Percentiles rank a stretch among this genome's conserved stretches.
Evolutionary conservation across 371 early-diverging fungal species (phyloP).

Genomic region (Actinomortierella wolfii): DNA sequence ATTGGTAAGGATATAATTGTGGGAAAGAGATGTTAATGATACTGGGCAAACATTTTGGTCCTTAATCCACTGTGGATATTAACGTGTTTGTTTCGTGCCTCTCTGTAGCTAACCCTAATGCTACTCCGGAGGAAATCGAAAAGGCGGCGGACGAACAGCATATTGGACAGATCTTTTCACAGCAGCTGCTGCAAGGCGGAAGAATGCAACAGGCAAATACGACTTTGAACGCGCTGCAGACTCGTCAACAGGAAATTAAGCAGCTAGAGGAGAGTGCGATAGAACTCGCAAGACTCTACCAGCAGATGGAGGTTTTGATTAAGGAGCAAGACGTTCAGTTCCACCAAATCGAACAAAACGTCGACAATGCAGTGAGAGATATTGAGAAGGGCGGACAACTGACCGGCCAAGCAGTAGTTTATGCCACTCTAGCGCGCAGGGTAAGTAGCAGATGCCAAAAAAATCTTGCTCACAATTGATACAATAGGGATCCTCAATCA

Average conservation of each 20-base stretch:
- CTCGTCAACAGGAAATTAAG: conserved; percentile 31
- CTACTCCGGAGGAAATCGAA: no score
- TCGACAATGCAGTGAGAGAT: conserved; percentile 20
- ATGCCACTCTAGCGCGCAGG: conserved; percentile 24
- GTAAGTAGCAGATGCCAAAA: no score
- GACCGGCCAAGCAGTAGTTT: conserved; percentile 5
- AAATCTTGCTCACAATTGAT: no score
- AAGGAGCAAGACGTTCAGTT: conserved; percentile 31
- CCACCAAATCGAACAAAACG: conserved; percentile 30
- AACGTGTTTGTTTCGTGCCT: no score
- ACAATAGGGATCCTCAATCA: no score
- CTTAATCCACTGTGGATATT: no score
- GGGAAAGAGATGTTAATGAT: no score
- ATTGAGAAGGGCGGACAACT: conserved; percentile 23
- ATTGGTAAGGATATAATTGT: no score
- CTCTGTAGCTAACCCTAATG: no score
- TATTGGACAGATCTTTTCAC: not conserved
- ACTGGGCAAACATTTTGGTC: no score
- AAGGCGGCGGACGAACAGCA: no score
- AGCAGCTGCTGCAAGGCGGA: conserved; percentile 31
- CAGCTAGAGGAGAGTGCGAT: conserved; percentile 27
- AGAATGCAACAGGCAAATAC: conserved; percentile 29
- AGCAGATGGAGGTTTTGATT: conserved; percentile 34
- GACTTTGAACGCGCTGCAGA: conserved; percentile 31
- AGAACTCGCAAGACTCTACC: conserved; percentile 24